Evolutionary conservation across 2,329 filamentous ascomycete genomes (phyloP).

Genomic region (Nigrospora sphaerica): DNA sequence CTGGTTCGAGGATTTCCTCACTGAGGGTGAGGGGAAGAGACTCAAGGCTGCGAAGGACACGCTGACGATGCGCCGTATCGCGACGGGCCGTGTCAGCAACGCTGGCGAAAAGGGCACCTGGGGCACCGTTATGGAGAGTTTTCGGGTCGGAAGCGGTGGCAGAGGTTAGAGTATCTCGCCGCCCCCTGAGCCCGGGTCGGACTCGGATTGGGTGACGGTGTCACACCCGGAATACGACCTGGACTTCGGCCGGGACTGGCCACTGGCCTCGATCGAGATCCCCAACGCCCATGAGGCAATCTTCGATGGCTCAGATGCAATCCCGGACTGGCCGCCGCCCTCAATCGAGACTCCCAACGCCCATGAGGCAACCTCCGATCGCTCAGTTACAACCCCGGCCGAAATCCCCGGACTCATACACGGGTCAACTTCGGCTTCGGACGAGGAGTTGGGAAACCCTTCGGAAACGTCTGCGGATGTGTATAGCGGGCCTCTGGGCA

Average conservation of each 20-base stretch:
- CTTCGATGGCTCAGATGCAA: background rate
- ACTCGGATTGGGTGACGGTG: background rate
- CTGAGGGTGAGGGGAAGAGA: constrained; percentile 55
- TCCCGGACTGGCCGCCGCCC: background rate
- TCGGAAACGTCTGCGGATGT: no score
- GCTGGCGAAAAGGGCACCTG: constrained; percentile 39
- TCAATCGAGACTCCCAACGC: background rate
- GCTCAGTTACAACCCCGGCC: background rate
- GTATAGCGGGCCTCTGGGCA: no score
- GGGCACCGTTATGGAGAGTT: constrained; percentile 43
- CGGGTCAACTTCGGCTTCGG: no score
- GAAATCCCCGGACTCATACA: background rate
- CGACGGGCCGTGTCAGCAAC: constrained; percentile 50
- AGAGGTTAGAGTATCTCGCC: background rate
- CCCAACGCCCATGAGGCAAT: no score
- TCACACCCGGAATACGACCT: background rate
- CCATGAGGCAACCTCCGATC: no score
- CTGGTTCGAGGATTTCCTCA: constrained; percentile 67
- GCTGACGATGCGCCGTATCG: constrained; percentile 65
- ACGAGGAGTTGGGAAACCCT: no score
- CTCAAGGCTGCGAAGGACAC: constrained; percentile 64
- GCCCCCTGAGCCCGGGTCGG: background rate
- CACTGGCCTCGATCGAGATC: background rate
- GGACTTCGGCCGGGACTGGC: background rate
- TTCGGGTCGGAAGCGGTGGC: constrained; percentile 36